These are phyloP conservation scores for Adansonia grandidieri DNA, from an alignment of 441 rosid species.

Conservation along the genomic window DNA sequence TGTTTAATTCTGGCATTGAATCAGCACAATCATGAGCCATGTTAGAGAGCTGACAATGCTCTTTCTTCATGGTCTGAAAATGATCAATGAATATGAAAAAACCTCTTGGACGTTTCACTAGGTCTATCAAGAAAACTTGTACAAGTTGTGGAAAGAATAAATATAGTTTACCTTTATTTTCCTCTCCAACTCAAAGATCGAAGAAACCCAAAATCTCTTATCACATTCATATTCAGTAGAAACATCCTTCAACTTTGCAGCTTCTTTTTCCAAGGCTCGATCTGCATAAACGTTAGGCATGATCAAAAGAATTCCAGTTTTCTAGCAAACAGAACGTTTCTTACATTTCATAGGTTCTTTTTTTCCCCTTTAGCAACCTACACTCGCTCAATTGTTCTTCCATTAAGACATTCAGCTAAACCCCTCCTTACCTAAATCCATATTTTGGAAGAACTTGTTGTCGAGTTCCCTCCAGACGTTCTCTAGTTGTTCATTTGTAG, in stretches of 20 bases:
- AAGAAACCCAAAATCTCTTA: conserved; percentile 57
- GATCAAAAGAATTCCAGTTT: background rate
- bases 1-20: conserved; percentile 74
- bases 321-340: background rate
- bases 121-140: background rate
- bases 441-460: conserved; percentile 55
- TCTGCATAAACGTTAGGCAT: conserved; percentile 39
- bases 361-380: conserved; percentile 8
- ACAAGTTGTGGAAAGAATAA: background rate
- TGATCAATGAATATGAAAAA: conserved; percentile 9
- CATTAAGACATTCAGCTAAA: background rate
- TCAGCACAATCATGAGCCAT: conserved; percentile 78
- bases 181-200: conserved; percentile 28
- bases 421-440: conserved; percentile 16
- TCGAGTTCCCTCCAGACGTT: conserved; percentile 84
- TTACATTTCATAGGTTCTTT: background rate
- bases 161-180: conserved; percentile 33
- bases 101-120: background rate
- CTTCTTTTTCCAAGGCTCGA: conserved; percentile 64
- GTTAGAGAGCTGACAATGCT: conserved; percentile 68
- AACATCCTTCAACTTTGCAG: conserved; percentile 57
- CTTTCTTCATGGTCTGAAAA: conserved; percentile 69
- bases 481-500: conserved; percentile 79
- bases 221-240: conserved; percentile 60
- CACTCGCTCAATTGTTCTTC: background rate